Evolutionary conservation across 2,329 filamentous ascomycete genomes (phyloP), one percentile per base, ranked within the genome.

Genomic region (Emmonsia crescens): DNA sequence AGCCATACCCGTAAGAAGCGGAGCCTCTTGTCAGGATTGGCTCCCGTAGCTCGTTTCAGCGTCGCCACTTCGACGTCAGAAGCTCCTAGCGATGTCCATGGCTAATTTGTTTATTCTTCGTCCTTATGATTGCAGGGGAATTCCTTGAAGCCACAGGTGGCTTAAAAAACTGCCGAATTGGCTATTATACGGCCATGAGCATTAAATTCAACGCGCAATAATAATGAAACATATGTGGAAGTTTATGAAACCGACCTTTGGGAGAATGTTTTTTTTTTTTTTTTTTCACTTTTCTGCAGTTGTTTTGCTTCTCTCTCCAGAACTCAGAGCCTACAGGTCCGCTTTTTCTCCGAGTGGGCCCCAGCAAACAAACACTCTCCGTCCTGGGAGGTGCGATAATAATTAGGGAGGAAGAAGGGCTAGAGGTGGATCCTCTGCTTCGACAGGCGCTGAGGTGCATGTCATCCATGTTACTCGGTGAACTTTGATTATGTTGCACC

Each of bases 351-450:
- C 38, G 55, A 57, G 19, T 19, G 16, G 29, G 21, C 27, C 54
- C 19, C 27, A 44, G 38, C 55, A 27, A 57, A 57, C 8, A 31
- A 19, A 9, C n/a, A 3, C 55, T 29, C 24, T 44, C 21, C 24
- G 24, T 9, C 38, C 38, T 21, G 24, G 5, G 63, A 71, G 69
- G 68, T 24, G 75, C 73, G 73, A 74, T 69, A 74, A 75, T 75
- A 72, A 69, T 66, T 69, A 73, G 72, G 72, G 66, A 73, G 70
- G 65, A 71, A 69, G 68, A 67, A 69, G 68, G 68, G 64, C 65
- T 62, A 56, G 60, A 51, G 56, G 69, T 72, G 71, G 72, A 72
- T 64, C 68, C 67, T 54, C 29, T 60, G 62, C 54, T 54, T 46
- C 38, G 24, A 46, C 9, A 44, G n/a, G n/a, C n/a, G n/a, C n/a